These are phyloP conservation scores for Buxus sempervirens DNA, from an alignment of 164 flowering plant genomes.

Conservation along the genomic window DNA sequence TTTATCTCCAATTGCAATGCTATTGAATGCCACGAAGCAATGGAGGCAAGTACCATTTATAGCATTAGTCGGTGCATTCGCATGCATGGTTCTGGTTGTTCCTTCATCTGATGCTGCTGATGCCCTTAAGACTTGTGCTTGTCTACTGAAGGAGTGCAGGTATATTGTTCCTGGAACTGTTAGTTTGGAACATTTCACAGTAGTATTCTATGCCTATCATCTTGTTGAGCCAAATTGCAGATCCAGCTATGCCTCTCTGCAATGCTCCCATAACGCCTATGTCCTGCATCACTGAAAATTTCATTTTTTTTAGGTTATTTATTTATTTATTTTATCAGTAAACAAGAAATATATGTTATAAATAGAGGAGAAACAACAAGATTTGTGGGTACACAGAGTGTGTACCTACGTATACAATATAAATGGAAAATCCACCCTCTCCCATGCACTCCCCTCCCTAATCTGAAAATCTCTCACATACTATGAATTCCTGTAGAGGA, in stretches of 20 bases:
- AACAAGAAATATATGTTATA: too few relatives aligned
- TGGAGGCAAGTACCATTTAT: conserved; percentile 36
- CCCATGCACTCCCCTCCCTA: too few relatives aligned
- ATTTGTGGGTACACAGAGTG: too few relatives aligned
- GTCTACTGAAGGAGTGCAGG: conserved; percentile 84
- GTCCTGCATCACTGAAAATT: too few relatives aligned
- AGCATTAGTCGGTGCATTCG: conserved; percentile 38
- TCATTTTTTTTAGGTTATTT: too few relatives aligned
- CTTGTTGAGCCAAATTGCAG: not conserved
- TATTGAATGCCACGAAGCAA: conserved; percentile 22
- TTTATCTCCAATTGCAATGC: conserved; percentile 8
- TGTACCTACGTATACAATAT: too few relatives aligned
- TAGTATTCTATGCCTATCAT: not conserved
- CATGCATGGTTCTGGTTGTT: conserved; percentile 40
- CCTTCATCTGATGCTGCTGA: conserved; percentile 72
- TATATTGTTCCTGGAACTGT: conserved; percentile 12
- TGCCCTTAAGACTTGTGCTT: conserved; percentile 83
- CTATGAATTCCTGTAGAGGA: too few relatives aligned
- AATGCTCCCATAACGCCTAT: not conserved
- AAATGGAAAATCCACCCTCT: too few relatives aligned
- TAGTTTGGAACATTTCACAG: not conserved
- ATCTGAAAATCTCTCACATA: too few relatives aligned
- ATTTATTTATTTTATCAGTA: too few relatives aligned
- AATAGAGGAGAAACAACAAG: too few relatives aligned
- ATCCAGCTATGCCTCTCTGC: not conserved